Base-by-base conservation (phyloP, 768 basidiomycete genomes). In the Termitomyces sp. region DNA sequence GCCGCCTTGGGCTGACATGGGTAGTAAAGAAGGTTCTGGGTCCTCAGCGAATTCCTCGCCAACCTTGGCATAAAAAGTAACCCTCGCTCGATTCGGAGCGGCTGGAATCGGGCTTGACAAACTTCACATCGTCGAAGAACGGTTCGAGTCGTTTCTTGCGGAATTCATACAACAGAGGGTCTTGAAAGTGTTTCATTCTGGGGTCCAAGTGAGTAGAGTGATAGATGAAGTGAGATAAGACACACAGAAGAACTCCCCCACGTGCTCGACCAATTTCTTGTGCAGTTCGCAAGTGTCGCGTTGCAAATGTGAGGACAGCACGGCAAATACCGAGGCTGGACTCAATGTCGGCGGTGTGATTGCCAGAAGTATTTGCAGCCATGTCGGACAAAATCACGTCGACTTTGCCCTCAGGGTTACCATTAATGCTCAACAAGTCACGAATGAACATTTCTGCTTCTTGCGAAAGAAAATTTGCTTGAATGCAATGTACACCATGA, bases 351-450 rank as follows among this genome's bases (percentile, higher is more conserved):
- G 78, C 77, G 0, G 72, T 69, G 17, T 77, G 69, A 58, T 89
- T 85, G 5, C 96, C 95, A 2, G 87, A 82, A 58, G 84, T 77
- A 68, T 95, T 94, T 19, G 85, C 85, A 17, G 94, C 91, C 89
- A 98, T 95, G 66, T 97, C 95, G 8, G 88, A 92, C 4, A 97
- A 77, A 25, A 97, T 82, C 17, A 95, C 74, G 67, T 98, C 93
- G 7, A 85, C 88, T 69, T 79, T 81, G 17, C 70, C 71, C 2
- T 69, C 66, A 0, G 65, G 58, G 56, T 71, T 69, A 37, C 62
- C 63, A 17, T 65, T 66, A 9, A 53, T 54, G 21, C 60, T 59
- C 32, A 77, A 61, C n/a, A 74, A 54, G 10, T 66, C 63, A n/a
- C 70, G 70, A 27, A 94, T 73, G 25, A 72, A 66, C 3, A 57